These are phyloP conservation scores for Amanita exitialis DNA, from an alignment of 768 basidiomycete genomes.

Conservation along the genomic window DNA sequence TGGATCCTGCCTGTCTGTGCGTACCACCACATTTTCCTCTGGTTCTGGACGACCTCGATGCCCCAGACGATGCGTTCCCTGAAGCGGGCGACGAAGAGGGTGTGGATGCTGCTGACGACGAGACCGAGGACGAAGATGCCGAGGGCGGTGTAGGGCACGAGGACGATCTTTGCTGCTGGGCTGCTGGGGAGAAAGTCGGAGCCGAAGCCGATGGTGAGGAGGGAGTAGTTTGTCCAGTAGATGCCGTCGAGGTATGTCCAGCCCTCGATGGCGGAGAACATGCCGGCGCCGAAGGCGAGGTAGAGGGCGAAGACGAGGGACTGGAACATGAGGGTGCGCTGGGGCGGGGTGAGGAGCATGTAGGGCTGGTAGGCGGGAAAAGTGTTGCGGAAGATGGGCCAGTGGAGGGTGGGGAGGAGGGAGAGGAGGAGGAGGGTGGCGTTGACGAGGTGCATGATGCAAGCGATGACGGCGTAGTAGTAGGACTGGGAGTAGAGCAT, in stretches of 20 bases:
- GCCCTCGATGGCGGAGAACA: constrained; percentile 24
- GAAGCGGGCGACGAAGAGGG: constrained; percentile 26
- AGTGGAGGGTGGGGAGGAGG: constrained; percentile 14
- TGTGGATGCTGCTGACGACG: constrained; percentile 26
- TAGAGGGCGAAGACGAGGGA: constrained; percentile 28
- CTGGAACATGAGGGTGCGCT: constrained; percentile 33
- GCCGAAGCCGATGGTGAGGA: constrained; percentile 30
- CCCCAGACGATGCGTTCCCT: constrained; percentile 23
- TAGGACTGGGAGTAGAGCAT: constrained; percentile 24
- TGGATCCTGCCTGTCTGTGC: background rate
- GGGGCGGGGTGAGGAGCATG: constrained; percentile 27
- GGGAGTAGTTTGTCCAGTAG: constrained; percentile 33
- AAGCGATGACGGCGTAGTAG: constrained; percentile 27
- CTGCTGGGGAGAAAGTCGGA: constrained; percentile 25
- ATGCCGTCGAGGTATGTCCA: constrained; percentile 29
- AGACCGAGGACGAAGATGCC: constrained; percentile 29
- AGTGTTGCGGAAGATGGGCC: constrained; percentile 17
- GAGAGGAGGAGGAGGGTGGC: constrained; percentile 19
- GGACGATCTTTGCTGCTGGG: constrained; percentile 17
- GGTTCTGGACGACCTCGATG: constrained; percentile 17
- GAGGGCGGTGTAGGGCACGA: constrained; percentile 28
- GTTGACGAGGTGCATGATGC: constrained; percentile 18
- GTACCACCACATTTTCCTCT: constrained; percentile 18
- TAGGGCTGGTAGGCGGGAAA: constrained; percentile 27
- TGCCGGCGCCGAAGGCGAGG: constrained; percentile 26